A percentile compares a stretch with the other conserved stretches of the same genome.
These are phyloP conservation scores for Thielaviopsis euricoi DNA, from an alignment of 2,329 filamentous ascomycete genomes.

Conservation along the genomic window DNA sequence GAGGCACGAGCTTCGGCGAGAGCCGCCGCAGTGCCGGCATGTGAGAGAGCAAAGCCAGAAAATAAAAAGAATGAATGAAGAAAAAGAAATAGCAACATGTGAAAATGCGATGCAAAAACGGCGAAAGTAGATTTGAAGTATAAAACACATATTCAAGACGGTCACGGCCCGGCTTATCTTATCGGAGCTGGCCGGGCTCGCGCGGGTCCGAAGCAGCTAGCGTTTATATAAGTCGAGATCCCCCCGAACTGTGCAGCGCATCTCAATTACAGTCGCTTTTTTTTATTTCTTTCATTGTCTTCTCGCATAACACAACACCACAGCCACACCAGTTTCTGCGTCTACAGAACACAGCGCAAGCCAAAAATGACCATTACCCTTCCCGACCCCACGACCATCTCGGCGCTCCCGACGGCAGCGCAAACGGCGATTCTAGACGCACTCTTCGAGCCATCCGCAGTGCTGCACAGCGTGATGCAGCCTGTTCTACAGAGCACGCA, in stretches of 20 bases:
- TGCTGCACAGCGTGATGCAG: slow-evolving; percentile 55
- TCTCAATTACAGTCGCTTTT: neutral
- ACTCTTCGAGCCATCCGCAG: slow-evolving; percentile 68
- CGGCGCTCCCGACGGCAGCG: slow-evolving; percentile 34
- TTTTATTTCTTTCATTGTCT: neutral
- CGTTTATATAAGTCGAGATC: neutral
- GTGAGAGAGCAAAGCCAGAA: too few species aligned
- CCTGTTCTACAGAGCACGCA: slow-evolving; percentile 40
- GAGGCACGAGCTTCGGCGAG: too few species aligned
- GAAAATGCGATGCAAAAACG: too few species aligned
- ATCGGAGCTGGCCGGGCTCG: neutral
- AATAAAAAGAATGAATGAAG: too few species aligned
- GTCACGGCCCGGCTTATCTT: neutral
- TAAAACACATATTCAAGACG: too few species aligned
- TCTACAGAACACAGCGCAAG: neutral
- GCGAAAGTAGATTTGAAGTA: too few species aligned
- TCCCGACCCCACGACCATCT: slow-evolving; percentile 40
- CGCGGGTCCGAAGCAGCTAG: too few species aligned
- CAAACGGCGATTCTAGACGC: slow-evolving; percentile 50
- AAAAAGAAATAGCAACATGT: too few species aligned
- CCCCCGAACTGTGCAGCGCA: too few species aligned
- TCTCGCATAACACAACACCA: neutral
- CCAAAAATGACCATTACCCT: slow-evolving; percentile 19
- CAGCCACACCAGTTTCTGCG: neutral
- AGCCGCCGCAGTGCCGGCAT: too few species aligned